These are phyloP conservation scores for Tagetes patula DNA, from an alignment of 129 eudicot genomes.

Conservation along the genomic window DNA sequence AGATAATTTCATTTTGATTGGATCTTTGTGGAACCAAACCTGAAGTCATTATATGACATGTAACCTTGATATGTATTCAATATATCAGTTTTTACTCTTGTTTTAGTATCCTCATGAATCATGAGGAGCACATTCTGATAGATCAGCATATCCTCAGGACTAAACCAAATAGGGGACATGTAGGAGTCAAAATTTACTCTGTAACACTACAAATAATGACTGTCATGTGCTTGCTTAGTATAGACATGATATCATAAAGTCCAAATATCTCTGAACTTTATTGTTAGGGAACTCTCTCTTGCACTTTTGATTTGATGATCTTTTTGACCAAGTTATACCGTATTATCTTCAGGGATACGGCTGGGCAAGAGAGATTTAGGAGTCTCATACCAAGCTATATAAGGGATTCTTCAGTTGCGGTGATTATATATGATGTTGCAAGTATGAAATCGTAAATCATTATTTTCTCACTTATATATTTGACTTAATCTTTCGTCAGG, in stretches of 20 bases:
- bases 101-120: background rate
- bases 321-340: background rate
- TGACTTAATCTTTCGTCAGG: background rate
- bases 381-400: conserved; percentile 66
- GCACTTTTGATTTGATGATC: conserved; percentile 14
- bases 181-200: background rate
- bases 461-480: background rate
- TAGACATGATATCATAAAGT: background rate
- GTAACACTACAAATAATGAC: conserved; percentile 11
- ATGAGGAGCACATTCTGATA: background rate
- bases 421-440: conserved; percentile 62
- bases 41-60: background rate
- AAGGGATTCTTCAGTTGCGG: conserved; percentile 63
- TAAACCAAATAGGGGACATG: background rate
- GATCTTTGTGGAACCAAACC: background rate
- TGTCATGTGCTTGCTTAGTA: background rate
- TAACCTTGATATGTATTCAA: background rate
- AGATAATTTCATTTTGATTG: background rate
- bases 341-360: conserved; percentile 50
- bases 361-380: conserved; percentile 68
- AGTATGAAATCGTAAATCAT: conserved; percentile 32
- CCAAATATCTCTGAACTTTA: background rate
- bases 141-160: background rate
- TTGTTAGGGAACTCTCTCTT: background rate
- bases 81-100: background rate